These are phyloP conservation scores for Lecanicillium sp. DNA, from an alignment of 2,329 filamentous ascomycete genomes.

Conservation along the genomic window DNA sequence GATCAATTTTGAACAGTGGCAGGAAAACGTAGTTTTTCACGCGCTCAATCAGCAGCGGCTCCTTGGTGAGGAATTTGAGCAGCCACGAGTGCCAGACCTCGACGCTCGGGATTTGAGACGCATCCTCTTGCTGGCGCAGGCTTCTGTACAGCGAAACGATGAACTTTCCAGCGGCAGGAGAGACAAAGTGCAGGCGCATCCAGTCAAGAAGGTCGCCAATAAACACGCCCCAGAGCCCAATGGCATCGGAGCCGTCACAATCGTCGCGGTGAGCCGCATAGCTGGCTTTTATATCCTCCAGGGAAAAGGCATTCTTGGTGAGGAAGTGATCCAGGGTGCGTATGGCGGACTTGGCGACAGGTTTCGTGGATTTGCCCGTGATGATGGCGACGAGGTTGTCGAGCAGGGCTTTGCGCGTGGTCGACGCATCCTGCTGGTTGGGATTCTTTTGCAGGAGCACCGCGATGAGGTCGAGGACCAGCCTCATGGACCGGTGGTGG, in stretches of 20 bases:
- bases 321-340: slow-evolving; percentile 60
- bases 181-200: slow-evolving; percentile 51
- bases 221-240: slow-evolving; percentile 42
- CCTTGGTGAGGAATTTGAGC: slow-evolving; percentile 37
- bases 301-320: slow-evolving; percentile 47
- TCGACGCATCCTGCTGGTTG: slow-evolving; percentile 23
- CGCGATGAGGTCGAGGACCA: slow-evolving; percentile 51
- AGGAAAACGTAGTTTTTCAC: slow-evolving; percentile 59
- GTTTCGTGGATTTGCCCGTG: slow-evolving; percentile 50
- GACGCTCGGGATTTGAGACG: slow-evolving; percentile 22
- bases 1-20: slow-evolving; percentile 53
- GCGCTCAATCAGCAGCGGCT: slow-evolving; percentile 48
- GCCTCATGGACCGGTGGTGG: slow-evolving; percentile 54
- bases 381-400: slow-evolving; percentile 51
- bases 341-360: slow-evolving; percentile 62
- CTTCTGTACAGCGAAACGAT: slow-evolving; percentile 48
- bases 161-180: slow-evolving; percentile 53
- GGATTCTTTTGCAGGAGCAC: slow-evolving; percentile 45
- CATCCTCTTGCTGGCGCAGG: slow-evolving; percentile 26
- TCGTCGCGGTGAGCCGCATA: slow-evolving; percentile 33
- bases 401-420: slow-evolving; percentile 38
- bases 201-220: slow-evolving; percentile 42
- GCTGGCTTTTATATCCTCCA: slow-evolving; percentile 34
- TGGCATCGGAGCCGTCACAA: slow-evolving; percentile 3
- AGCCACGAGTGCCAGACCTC: slow-evolving; percentile 51